phyloP scores from a whole-genome alignment of 1,284 basidiomycete genomes.

The Mycosarcoma mackinlayi region DNA sequence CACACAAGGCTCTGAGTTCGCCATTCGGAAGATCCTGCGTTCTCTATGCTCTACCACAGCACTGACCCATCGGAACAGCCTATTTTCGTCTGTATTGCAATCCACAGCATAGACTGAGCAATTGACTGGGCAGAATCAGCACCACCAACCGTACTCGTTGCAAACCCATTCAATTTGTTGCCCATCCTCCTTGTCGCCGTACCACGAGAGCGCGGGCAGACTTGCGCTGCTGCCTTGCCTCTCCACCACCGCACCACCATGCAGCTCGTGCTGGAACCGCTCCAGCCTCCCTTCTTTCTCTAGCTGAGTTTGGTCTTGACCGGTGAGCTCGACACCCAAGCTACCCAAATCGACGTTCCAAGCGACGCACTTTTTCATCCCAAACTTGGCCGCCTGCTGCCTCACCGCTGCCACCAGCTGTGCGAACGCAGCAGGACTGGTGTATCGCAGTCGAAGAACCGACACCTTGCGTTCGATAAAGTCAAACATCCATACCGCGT shows the following conservation, averaged over 20 bases:
- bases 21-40: neutral
- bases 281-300: slow-evolving; percentile 13
- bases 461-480: slow-evolving; percentile 27
- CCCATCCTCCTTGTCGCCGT: slow-evolving; percentile 20
- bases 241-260: slow-evolving; percentile 28
- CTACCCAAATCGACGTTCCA: slow-evolving; percentile 41
- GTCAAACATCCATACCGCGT: slow-evolving; percentile 47
- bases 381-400: slow-evolving; percentile 16
- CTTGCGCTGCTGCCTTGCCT: slow-evolving; percentile 20
- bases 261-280: slow-evolving; percentile 1
- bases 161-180: slow-evolving; percentile 33
- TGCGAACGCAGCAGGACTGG: slow-evolving; percentile 1
- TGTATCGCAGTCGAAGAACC: slow-evolving; percentile 27
- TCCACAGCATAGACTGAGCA: neutral
- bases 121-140: slow-evolving; percentile 4
- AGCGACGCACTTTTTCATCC: slow-evolving; percentile 33
- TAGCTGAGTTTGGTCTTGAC: slow-evolving; percentile 11
- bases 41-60: too few relatives aligned
- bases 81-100: neutral
- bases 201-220: slow-evolving; percentile 40
- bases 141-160: slow-evolving; percentile 52
- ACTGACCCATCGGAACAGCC: neutral
- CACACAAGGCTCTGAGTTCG: neutral
- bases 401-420: slow-evolving; percentile 18
- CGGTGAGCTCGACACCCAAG: slow-evolving; percentile 19